A percentile compares a stretch with the other conserved stretches of the same genome.
These are phyloP conservation scores for Lipomyces yamanashiensis DNA, from an alignment of 805 yeast genomes.

Conservation along the genomic window DNA sequence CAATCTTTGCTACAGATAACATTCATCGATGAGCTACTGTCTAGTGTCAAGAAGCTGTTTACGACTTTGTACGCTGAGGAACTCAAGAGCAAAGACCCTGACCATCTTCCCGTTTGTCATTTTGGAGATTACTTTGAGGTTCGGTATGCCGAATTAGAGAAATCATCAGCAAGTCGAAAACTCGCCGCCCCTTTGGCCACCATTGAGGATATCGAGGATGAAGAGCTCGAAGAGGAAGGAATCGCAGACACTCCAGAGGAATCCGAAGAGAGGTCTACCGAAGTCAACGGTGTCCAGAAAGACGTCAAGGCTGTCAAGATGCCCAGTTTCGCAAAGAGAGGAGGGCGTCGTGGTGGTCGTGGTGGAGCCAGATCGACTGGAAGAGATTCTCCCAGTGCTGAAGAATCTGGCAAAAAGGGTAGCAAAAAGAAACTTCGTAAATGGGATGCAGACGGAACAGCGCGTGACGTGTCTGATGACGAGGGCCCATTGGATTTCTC, in stretches of 20 bases:
- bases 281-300: background rate
- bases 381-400: constrained; percentile 1
- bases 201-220: constrained; percentile 2
- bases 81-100: constrained; percentile 21
- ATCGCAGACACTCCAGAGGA: background rate
- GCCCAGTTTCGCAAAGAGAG: constrained; percentile 16
- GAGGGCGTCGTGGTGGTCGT: constrained; percentile 23
- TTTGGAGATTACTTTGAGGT: constrained; percentile 44
- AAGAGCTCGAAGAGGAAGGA: constrained; percentile 7
- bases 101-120: constrained; percentile 32
- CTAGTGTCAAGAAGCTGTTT: constrained; percentile 45
- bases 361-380: background rate
- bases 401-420: constrained; percentile 30
- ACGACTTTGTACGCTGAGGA: constrained; percentile 40
- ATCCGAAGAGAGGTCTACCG: background rate
- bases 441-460: constrained; percentile 69
- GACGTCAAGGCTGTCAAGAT: background rate
- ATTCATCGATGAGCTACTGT: constrained; percentile 44
- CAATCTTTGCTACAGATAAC: constrained; percentile 45
- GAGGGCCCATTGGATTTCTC: constrained; percentile 57
- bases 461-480: constrained; percentile 51
- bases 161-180: constrained; percentile 16
- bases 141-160: constrained; percentile 42
- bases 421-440: constrained; percentile 56
- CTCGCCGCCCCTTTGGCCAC: constrained; percentile 6